phyloP scores from a whole-genome alignment of 2,329 filamentous ascomycete genomes.

The Emergomyces orientalis region DNA sequence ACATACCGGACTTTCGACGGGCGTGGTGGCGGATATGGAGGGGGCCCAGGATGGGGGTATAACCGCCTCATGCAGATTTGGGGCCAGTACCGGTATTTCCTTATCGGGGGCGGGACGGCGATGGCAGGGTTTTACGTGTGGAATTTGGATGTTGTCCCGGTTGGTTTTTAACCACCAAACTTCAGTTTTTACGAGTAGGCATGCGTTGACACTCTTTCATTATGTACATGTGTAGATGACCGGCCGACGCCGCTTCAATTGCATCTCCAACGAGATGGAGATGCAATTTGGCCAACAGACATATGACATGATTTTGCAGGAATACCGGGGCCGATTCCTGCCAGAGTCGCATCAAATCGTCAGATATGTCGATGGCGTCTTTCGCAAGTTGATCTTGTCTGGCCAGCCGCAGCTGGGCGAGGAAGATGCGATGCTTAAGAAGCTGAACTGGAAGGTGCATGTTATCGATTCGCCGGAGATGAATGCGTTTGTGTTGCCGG shows the following conservation, averaged over 20 bases:
- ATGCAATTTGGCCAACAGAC: conserved; percentile 33
- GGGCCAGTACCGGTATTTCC: not conserved
- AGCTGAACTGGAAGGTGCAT: conserved; percentile 54
- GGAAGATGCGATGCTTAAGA: conserved; percentile 13
- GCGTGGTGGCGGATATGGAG: not conserved
- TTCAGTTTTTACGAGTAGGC: not conserved
- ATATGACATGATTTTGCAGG: conserved; percentile 41
- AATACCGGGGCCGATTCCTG: conserved; percentile 42
- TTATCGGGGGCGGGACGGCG: not conserved
- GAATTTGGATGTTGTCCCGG: conserved; percentile 10
- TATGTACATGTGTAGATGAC: conserved; percentile 38
- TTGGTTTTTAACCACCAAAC: not conserved
- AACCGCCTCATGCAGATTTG: not conserved
- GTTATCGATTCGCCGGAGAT: conserved; percentile 43
- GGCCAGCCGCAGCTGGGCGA: conserved; percentile 29
- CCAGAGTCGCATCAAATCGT: conserved; percentile 42
- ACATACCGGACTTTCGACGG: not conserved
- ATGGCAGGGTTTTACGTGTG: conserved; percentile 9
- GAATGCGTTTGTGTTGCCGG: conserved; percentile 57
- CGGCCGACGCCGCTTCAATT: conserved; percentile 51
- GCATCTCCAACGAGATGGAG: conserved; percentile 41
- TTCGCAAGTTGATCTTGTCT: conserved; percentile 46
- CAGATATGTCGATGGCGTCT: conserved; percentile 42
- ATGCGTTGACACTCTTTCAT: no score
- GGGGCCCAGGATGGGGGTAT: not conserved